Evolutionary conservation across 768 basidiomycete species (phyloP).

Genomic region (Filobasidium floriforme): DNA sequence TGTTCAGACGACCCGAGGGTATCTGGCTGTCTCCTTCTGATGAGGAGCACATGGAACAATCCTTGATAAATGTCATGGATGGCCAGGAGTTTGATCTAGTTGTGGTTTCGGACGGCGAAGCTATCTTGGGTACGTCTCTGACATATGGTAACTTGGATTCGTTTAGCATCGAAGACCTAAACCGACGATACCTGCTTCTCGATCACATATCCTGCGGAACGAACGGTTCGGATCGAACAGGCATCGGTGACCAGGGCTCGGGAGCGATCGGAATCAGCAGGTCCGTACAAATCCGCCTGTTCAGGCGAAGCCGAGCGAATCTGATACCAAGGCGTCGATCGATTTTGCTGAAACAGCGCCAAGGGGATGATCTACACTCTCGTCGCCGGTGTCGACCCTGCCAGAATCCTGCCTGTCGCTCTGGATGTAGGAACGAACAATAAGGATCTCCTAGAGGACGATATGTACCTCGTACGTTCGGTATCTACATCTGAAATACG

Average conservation of each 20-base stretch:
- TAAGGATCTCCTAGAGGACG: constrained; percentile 56
- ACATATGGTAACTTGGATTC: neutral
- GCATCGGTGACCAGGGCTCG: constrained; percentile 46
- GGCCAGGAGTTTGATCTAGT: constrained; percentile 39
- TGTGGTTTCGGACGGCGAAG: constrained; percentile 43
- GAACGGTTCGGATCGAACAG: neutral
- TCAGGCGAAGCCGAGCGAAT: neutral
- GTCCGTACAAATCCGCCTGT: neutral
- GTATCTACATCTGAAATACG: neutral
- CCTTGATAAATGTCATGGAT: constrained; percentile 56
- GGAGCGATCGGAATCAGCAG: constrained; percentile 39
- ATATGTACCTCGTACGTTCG: constrained; percentile 40
- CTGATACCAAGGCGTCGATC: neutral
- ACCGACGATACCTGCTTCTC: no score
- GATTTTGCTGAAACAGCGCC: constrained; percentile 3
- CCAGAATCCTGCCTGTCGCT: constrained; percentile 27
- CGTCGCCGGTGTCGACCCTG: constrained; percentile 30
- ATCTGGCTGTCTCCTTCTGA: constrained; percentile 60
- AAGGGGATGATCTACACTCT: constrained; percentile 29
- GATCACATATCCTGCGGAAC: no score
- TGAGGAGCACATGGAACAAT: constrained; percentile 48
- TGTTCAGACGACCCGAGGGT: constrained; percentile 70
- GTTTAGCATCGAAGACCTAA: neutral
- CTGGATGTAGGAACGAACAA: constrained; percentile 72
- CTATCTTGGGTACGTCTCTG: constrained; percentile 25